Base-by-base conservation (phyloP, 495 filamentous ascomycete genomes). In the Penicillium antarcticum region DNA sequence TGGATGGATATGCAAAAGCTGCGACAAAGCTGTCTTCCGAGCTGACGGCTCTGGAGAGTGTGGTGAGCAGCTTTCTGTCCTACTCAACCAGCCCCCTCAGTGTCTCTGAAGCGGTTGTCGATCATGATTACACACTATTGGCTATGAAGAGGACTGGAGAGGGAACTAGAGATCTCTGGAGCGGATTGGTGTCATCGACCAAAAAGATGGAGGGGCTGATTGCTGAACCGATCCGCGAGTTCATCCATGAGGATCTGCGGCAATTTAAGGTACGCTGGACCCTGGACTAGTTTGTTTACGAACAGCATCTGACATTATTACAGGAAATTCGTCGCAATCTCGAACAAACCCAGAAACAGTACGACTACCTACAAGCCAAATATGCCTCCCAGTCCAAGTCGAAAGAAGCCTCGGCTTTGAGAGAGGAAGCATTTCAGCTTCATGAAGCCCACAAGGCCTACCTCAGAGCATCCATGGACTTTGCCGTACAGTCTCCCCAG, bases 401-500 rank as follows among this genome's bases (percentile, higher is more conserved):
- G 3, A 97, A 97, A 69, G 94, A 98, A 65, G 81, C 91, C 6
- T 95, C 90, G 11, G 80, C 89, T 1, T 74, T 98, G 45, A 77
- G 95, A 41, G 94, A 98, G 67, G 94, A 98, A 69, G 92, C 95
- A 0, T 98, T 97, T 61, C 86, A 94, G 66, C 84, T 98, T 32
- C 94, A 96, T 56, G 95, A 97, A 77, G 88, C 91, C 13, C 83
- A 92, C 42, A 92, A 91, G 67, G 83, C 84, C 14, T 98, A 97
- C 61, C 77, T 97, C 18, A 92, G 88, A 69, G 87, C 91, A 0
- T 91, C 89, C 7, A 83, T 97, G 82, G 94, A 98, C 66, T 97
- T 91, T 57, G 94, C 89, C 55, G 82, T 95, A 36, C 78, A 87
- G 42, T 90, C 88, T 14, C 91, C 95, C 6, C 87, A 94, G 62